A percentile compares a stretch with the other conserved stretches of the same genome.
phyloP scores from a whole-genome alignment of 768 basidiomycete species.

The Mycena haematopus region DNA sequence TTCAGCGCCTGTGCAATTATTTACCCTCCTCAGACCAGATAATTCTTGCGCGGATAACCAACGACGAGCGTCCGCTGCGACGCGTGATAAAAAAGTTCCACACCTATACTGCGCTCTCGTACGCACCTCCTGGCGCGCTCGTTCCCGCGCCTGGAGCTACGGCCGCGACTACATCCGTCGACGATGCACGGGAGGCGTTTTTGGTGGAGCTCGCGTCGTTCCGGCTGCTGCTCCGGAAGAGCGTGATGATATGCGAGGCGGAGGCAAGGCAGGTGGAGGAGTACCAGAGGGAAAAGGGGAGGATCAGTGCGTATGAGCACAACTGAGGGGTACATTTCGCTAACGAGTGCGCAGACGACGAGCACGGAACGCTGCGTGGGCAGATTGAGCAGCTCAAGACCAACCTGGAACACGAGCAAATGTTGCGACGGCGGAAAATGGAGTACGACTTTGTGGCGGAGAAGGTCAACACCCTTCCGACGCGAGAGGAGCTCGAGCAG shows the following conservation, averaged over 20 bases:
- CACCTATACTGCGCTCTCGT: constrained; percentile 66
- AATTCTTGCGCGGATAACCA: constrained; percentile 80
- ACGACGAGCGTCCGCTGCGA: constrained; percentile 80
- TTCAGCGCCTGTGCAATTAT: constrained; percentile 5
- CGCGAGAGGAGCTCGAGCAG: constrained; percentile 78
- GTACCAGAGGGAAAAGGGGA: constrained; percentile 73
- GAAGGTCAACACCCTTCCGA: constrained; percentile 80
- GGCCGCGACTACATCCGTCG: constrained; percentile 43
- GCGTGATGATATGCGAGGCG: constrained; percentile 83
- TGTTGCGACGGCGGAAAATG: constrained; percentile 77
- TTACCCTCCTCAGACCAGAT: constrained; percentile 62
- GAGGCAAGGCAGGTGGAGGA: constrained; percentile 86
- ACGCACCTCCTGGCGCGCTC: constrained; percentile 49
- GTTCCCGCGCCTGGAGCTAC: constrained; percentile 35
- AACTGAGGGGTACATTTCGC: background rate
- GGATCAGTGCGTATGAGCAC: constrained; percentile 64
- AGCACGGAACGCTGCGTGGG: constrained; percentile 67
- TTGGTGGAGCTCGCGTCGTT: constrained; percentile 80
- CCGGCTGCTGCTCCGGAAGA: constrained; percentile 77
- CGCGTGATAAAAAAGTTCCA: constrained; percentile 86
- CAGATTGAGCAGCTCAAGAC: constrained; percentile 84
- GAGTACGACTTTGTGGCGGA: constrained; percentile 88
- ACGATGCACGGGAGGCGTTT: constrained; percentile 82
- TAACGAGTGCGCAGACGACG: constrained; percentile 62
- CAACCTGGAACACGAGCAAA: constrained; percentile 79